phyloP scores from a whole-genome alignment of 1,284 basidiomycete species.

The Cyathus olla region DNA sequence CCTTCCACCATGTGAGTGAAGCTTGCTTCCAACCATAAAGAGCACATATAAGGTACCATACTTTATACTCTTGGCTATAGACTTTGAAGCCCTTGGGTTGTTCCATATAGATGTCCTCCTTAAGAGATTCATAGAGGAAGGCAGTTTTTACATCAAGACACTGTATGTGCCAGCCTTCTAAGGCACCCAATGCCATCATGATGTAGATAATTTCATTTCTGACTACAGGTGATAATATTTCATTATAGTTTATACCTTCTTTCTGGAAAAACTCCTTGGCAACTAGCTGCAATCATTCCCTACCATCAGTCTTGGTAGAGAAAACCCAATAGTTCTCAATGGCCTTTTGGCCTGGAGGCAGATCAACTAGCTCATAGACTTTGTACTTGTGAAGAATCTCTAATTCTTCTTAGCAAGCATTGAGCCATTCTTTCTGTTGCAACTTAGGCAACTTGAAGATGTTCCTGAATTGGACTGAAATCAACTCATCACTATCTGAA shows the following conservation, averaged over 20 bases:
- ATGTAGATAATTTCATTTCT: conserved; percentile 43
- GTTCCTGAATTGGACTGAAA: too few species aligned
- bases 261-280: conserved; percentile 54
- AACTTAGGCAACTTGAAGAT: too few species aligned
- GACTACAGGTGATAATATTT: conserved; percentile 56
- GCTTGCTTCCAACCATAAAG: conserved; percentile 48
- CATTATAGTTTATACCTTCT: conserved; percentile 44
- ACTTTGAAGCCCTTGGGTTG: conserved; percentile 39
- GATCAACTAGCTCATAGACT: too few species aligned
- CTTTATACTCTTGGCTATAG: conserved; percentile 23
- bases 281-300: conserved; percentile 49
- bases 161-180: too few species aligned
- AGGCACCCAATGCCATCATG: conserved; percentile 41
- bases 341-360: too few species aligned
- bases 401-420: too few species aligned
- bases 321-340: too few species aligned
- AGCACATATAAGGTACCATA: conserved; percentile 25
- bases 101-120: conserved; percentile 49
- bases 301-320: conserved; percentile 44
- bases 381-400: too few species aligned
- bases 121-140: conserved; percentile 47
- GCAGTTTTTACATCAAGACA: conserved; percentile 49
- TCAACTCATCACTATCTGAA: too few species aligned
- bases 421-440: too few species aligned
- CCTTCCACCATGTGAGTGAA: too few species aligned